Base-by-base conservation (phyloP, 2,329 filamentous ascomycete genomes). In the Nemania sp. region DNA sequence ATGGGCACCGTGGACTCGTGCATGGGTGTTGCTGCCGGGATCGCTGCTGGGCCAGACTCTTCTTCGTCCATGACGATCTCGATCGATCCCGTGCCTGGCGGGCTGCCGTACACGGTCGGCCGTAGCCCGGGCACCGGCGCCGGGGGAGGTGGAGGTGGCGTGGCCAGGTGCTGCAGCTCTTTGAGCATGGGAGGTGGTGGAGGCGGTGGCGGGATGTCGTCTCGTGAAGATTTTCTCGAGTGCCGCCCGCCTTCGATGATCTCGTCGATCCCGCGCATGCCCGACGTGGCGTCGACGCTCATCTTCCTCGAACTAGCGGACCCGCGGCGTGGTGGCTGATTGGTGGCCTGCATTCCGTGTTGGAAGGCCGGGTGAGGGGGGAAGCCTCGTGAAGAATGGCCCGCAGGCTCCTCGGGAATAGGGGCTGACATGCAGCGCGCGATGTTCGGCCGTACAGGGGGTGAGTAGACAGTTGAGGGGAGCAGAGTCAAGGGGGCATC, bases 31-130 rank as follows among this genome's bases (percentile, higher is more conserved):
- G 71, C 72, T 11, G 66, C 59, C 11, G 71, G 61, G 2, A 59
- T 24, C 17, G 20, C 15, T 1, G 26, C 12, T 8, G 15, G 19
- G 2, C 56, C 30, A 49, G 66, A 61, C 15, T 80, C 76, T 5
- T 83, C 80, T 2, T 84, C 81, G 59, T 86, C 83, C 79, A 84
- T 84, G 44, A 87, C 82, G 56, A 87, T 84, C 66, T 87, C 83
- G 59, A 87, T 86, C 64, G 83, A 79, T 4, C 80, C 82, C 0
- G 80, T 79, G 6, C 75, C 77, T 14, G 76, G 61, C 2, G 75
- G 52, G 28, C 54, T 75, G 26, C 71, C 68, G 57, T 77, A 75
- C 40, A 78, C 66, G 6, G 72, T 71, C 2, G 73, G 68, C 24
- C 70, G 72, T 24, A 66, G 63, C 28, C 73, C 69, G 0, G 80